Percentiles rank a stretch among this genome's conserved stretches.
These are phyloP conservation scores for Papiliotrema nemorosa DNA, from an alignment of 1,284 basidiomycete genomes.

Conservation along the genomic window DNA sequence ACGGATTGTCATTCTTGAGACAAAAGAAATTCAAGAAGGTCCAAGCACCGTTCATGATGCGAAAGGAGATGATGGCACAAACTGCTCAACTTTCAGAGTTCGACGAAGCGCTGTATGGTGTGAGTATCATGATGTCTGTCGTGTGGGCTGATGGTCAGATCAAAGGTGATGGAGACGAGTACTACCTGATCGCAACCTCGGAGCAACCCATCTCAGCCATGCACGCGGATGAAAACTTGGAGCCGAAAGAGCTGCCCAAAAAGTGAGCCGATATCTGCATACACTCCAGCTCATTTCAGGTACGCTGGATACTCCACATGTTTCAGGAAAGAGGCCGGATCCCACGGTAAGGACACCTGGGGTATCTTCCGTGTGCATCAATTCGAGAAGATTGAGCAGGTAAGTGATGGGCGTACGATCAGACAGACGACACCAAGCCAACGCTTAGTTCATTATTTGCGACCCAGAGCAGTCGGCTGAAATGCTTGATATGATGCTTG, in stretches of 20 bases:
- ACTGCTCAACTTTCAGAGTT: slow-evolving; percentile 97
- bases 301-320: slow-evolving; percentile 78
- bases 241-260: slow-evolving; percentile 85
- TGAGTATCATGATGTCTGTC: slow-evolving; percentile 28
- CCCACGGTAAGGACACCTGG: slow-evolving; percentile 97
- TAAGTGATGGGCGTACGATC: slow-evolving; percentile 17
- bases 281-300: slow-evolving; percentile 6
- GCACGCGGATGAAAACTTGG: slow-evolving; percentile 96
- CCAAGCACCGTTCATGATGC: slow-evolving; percentile 98
- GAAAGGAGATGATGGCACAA: slow-evolving; percentile 94
- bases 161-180: slow-evolving; percentile 78
- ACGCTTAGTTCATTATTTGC: slow-evolving; percentile 83
- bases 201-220: slow-evolving; percentile 97
- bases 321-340: slow-evolving; percentile 98
- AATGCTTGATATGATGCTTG: slow-evolving; percentile 88
- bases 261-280: slow-evolving; percentile 55
- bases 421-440: neutral
- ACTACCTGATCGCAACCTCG: slow-evolving; percentile 97
- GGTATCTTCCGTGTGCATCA: slow-evolving; percentile 99
- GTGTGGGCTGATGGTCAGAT: slow-evolving; percentile 55
- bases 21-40: slow-evolving; percentile 85
- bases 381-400: slow-evolving; percentile 95
- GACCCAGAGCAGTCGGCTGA: slow-evolving; percentile 92
- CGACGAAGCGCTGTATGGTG: slow-evolving; percentile 98
- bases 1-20: slow-evolving; percentile 90